phyloP scores from a whole-genome alignment of 2,329 filamentous ascomycete species.

The Cadophora sp. region DNA sequence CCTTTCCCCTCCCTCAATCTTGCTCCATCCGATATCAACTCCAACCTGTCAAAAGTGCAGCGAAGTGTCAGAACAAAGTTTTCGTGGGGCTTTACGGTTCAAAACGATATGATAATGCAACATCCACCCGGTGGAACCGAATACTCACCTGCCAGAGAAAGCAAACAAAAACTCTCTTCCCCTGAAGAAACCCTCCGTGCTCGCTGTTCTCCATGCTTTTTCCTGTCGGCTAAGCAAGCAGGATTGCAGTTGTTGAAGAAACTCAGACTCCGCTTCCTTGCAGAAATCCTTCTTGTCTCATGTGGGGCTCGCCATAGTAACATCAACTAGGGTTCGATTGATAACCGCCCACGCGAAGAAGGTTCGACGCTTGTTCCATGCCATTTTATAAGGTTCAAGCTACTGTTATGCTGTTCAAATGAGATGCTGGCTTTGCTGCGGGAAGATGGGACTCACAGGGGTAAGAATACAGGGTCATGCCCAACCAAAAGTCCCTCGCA shows the following conservation, averaged over 20 bases:
- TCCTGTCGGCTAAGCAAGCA: too few species aligned
- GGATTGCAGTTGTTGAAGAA: background rate
- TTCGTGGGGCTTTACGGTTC: too few species aligned
- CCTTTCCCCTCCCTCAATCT: too few species aligned
- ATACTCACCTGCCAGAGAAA: too few species aligned
- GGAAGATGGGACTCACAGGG: background rate
- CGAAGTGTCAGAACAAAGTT: background rate
- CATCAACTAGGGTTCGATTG: background rate
- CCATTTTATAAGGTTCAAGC: background rate
- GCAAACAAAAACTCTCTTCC: too few species aligned
- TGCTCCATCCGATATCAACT: background rate
- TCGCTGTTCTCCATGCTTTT: too few species aligned
- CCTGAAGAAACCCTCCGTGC: too few species aligned
- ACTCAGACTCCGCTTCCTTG: background rate
- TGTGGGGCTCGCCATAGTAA: background rate
- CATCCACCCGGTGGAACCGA: too few species aligned
- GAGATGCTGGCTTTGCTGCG: background rate
- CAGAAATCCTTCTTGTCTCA: slow-evolving; percentile 1
- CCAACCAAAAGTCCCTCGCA: too few species aligned
- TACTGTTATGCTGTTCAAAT: background rate
- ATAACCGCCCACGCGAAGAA: background rate
- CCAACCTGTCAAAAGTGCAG: background rate
- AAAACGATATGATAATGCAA: too few species aligned
- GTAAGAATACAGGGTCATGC: too few species aligned
- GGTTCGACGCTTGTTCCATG: background rate